Conservation (phyloP, 2,329 filamentous ascomycete genomes). For the Torrubiellomyces zombiae region DNA sequence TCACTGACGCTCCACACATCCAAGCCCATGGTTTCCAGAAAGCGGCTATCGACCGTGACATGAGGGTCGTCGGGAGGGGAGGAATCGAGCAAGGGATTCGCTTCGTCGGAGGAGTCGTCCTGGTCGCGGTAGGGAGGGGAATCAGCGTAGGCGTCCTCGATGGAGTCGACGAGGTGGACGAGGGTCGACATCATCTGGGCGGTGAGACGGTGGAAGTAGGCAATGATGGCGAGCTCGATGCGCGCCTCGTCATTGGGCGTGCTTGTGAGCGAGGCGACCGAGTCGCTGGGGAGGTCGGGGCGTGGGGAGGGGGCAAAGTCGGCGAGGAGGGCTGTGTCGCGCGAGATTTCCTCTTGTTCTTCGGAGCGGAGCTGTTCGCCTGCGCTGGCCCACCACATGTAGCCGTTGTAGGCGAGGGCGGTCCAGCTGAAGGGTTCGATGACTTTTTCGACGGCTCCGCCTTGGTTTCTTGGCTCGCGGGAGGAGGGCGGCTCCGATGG, state of each 20-base stretch:
- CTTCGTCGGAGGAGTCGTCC: constrained; percentile 16
- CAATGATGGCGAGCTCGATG: constrained; percentile 55
- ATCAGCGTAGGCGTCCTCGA: constrained; percentile 25
- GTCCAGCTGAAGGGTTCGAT: constrained; percentile 52
- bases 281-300: constrained; percentile 21
- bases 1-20: constrained; percentile 63
- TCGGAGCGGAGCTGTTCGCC: constrained; percentile 52
- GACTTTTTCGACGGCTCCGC: constrained; percentile 35
- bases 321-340: constrained; percentile 38
- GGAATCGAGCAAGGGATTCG: constrained; percentile 8
- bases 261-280: constrained; percentile 24
- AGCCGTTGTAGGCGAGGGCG: constrained; percentile 61
- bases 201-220: constrained; percentile 68
- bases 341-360: constrained; percentile 39
- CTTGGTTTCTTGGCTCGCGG: constrained; percentile 21
- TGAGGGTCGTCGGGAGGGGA: constrained; percentile 19
- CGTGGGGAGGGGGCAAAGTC: constrained; percentile 25
- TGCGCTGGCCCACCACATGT: constrained; percentile 83
- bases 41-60: constrained; percentile 44
- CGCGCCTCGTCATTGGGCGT: constrained; percentile 24
- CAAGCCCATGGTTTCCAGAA: constrained; percentile 55
- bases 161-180: constrained; percentile 38
- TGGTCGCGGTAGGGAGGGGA: constrained; percentile 16
- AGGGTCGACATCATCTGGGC: constrained; percentile 46
- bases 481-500: constrained; percentile 14